phyloP scores from a whole-genome alignment of 192 early-diverging fungal genomes.

The Haplosporangium gracile region DNA sequence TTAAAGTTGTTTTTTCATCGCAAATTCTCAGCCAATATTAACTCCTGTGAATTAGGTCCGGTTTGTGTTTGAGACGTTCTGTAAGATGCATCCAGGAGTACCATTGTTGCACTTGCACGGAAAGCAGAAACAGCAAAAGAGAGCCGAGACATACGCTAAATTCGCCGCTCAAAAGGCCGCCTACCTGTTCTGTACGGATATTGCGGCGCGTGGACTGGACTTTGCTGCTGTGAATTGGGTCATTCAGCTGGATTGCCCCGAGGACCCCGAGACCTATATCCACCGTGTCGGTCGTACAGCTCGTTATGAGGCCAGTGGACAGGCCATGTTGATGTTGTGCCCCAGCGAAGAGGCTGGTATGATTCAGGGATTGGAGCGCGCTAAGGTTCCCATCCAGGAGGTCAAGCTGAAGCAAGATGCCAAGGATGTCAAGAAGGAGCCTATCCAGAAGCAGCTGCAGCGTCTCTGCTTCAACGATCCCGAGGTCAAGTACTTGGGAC shows the following conservation, averaged over 20 bases:
- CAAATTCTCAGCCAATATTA: neutral
- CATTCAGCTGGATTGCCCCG: conserved; percentile 97
- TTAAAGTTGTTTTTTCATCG: conserved; percentile 6
- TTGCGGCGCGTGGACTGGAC: conserved; percentile 97
- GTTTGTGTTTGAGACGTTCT: conserved; percentile 95
- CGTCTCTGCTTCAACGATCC: conserved; percentile 93
- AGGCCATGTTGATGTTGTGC: conserved; percentile 88
- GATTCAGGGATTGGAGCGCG: conserved; percentile 74
- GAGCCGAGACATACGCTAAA: conserved; percentile 93
- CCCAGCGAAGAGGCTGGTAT: conserved; percentile 92
- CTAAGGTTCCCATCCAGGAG: conserved; percentile 90
- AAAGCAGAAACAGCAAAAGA: conserved; percentile 96
- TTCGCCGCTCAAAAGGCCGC: conserved; percentile 85
- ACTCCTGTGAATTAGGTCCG: conserved; percentile 63
- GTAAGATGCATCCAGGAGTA: conserved; percentile 94
- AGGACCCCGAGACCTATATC: conserved; percentile 96
- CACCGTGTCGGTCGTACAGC: conserved; percentile 99
- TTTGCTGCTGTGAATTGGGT: conserved; percentile 99
- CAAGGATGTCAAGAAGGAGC: conserved; percentile 75
- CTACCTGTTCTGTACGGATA: conserved; percentile 93
- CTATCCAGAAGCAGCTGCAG: conserved; percentile 87
- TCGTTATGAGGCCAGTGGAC: conserved; percentile 89
- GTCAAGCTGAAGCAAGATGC: conserved; percentile 86
- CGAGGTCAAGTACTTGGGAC: conserved; percentile 96
- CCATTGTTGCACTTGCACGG: conserved; percentile 94